These are phyloP conservation scores for Stylonectria norvegica DNA, from an alignment of 2,329 filamentous ascomycete species.

Conservation along the genomic window DNA sequence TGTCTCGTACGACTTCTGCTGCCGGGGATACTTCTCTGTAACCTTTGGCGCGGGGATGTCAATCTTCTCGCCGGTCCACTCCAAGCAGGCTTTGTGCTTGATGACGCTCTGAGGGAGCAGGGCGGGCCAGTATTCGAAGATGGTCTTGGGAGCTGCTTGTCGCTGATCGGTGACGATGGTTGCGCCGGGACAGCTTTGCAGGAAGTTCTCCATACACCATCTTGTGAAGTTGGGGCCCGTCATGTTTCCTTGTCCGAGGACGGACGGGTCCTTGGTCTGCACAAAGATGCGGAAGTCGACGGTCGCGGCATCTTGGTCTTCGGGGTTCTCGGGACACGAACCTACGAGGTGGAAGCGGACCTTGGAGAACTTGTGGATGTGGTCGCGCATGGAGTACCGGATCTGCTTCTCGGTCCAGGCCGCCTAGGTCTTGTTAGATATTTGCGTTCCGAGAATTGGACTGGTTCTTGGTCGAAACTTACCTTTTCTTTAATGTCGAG, in stretches of 20 bases:
- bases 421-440: neutral
- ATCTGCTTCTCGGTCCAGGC: neutral
- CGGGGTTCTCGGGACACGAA: constrained; percentile 33
- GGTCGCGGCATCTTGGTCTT: constrained; percentile 41
- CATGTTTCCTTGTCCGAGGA: neutral
- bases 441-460: constrained; percentile 9
- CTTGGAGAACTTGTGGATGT: constrained; percentile 28
- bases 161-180: constrained; percentile 36
- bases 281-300: constrained; percentile 43
- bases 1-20: constrained; percentile 22
- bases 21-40: constrained; percentile 11
- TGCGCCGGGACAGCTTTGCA: constrained; percentile 40
- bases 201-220: constrained; percentile 32
- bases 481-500: constrained; percentile 39
- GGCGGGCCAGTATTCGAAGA: constrained; percentile 12
- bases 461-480: constrained; percentile 16
- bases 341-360: constrained; percentile 34
- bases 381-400: neutral
- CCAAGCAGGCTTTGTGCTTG: constrained; percentile 17
- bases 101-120: constrained; percentile 17
- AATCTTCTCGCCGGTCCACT: constrained; percentile 9
- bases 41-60: constrained; percentile 13
- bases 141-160: constrained; percentile 28
- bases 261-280: constrained; percentile 35
- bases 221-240: neutral